phyloP scores from a whole-genome alignment of 2,329 filamentous ascomycete species.

The Clathrospora elynae region DNA sequence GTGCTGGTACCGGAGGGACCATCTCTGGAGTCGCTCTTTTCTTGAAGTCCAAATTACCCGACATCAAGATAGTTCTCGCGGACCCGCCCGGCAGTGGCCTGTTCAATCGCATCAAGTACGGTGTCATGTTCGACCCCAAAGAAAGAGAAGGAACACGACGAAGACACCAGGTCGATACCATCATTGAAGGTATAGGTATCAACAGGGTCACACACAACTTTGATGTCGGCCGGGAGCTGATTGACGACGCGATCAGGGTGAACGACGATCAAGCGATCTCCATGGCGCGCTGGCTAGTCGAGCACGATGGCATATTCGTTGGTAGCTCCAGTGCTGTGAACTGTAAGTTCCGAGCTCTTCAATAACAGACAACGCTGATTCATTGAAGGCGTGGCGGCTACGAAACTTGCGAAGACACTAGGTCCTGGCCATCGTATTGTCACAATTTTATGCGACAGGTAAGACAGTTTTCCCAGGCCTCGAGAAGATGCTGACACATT shows the following conservation, averaged over 20 bases:
- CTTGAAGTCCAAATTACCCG: conserved; percentile 73
- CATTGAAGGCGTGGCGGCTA: conserved; percentile 65
- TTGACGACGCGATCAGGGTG: conserved; percentile 89
- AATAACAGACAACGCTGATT: conserved; percentile 19
- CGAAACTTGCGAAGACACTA: conserved; percentile 68
- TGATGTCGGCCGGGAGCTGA: conserved; percentile 79
- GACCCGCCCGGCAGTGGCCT: conserved; percentile 94
- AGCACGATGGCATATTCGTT: conserved; percentile 92
- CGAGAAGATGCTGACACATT: conserved; percentile 15
- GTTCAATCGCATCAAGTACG: conserved; percentile 88
- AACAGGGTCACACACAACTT: conserved; percentile 95
- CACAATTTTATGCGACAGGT: conserved; percentile 78
- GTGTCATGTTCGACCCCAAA: conserved; percentile 91
- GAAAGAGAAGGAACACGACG: conserved; percentile 90
- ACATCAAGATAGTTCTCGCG: conserved; percentile 76
- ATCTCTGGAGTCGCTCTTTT: conserved; percentile 84
- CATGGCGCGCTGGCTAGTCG: conserved; percentile 97
- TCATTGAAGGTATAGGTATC: conserved; percentile 95
- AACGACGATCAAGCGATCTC: conserved; percentile 84
- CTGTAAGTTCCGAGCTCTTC: conserved; percentile 58
- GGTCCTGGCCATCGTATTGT: conserved; percentile 69
- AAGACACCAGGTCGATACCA: conserved; percentile 88
- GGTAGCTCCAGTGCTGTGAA: conserved; percentile 98
- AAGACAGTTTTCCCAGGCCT: conserved; percentile 4
- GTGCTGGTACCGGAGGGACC: conserved; percentile 93